phyloP scores from a whole-genome alignment of 2,329 filamentous ascomycete species.

The Cladophialophora exuberans region DNA sequence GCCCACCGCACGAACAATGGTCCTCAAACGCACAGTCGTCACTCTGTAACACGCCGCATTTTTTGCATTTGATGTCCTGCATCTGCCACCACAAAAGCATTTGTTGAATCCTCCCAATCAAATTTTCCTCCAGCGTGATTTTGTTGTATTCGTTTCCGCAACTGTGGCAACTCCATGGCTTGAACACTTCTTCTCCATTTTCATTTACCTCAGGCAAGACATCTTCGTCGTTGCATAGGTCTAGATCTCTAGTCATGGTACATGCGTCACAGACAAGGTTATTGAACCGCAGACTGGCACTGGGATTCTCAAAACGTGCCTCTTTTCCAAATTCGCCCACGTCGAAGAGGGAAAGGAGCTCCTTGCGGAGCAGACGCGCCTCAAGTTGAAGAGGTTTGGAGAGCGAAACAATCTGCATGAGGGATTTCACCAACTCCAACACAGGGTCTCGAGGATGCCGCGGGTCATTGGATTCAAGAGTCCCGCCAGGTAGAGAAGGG shows the following conservation, averaged over 20 bases:
- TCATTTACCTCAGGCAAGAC: constrained; percentile 61
- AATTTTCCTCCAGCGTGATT: constrained; percentile 79
- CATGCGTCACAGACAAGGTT: constrained; percentile 88
- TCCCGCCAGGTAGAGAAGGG: constrained; percentile 62
- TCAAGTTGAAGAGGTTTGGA: constrained; percentile 71
- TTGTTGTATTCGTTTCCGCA: constrained; percentile 77
- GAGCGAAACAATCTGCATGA: constrained; percentile 89
- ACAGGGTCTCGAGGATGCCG: constrained; percentile 67
- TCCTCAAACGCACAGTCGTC: constrained; percentile 85
- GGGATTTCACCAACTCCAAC: constrained; percentile 85
- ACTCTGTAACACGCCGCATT: constrained; percentile 63
- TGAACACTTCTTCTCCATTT: constrained; percentile 36
- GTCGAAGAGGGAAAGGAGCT: constrained; percentile 87
- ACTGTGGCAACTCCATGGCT: constrained; percentile 73
- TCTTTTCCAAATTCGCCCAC: constrained; percentile 90
- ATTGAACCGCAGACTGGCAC: constrained; percentile 69
- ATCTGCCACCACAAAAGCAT: constrained; percentile 78
- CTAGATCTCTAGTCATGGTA: constrained; percentile 84
- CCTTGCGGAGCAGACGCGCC: constrained; percentile 83
- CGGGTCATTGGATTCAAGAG: constrained; percentile 37
- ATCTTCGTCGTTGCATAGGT: constrained; percentile 88
- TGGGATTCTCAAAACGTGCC: constrained; percentile 86
- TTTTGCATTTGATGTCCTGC: constrained; percentile 87
- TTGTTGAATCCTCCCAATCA: constrained; percentile 76
- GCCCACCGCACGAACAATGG: constrained; percentile 89